phyloP scores from a whole-genome alignment of 345 rosid genomes.

The Brassica nigra region DNA sequence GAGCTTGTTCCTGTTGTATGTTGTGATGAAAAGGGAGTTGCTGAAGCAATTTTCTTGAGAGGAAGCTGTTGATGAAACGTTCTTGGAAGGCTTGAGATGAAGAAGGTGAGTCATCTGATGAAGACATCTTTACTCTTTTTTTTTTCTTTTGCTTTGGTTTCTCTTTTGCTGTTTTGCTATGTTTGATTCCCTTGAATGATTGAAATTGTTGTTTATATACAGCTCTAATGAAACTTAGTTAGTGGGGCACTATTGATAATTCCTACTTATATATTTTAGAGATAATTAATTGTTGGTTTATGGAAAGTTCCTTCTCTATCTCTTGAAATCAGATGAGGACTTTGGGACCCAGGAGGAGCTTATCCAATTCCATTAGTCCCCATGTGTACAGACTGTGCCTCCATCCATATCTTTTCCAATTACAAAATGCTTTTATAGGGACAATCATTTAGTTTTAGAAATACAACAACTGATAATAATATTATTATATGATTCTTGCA shows the following conservation, averaged over 20 bases:
- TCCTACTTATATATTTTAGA: slow-evolving; percentile 5
- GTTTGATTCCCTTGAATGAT: slow-evolving; percentile 36
- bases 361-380: slow-evolving; percentile 36
- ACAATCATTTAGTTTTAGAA: slow-evolving; percentile 27
- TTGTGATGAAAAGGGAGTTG: slow-evolving; percentile 37
- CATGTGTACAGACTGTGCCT: slow-evolving; percentile 26
- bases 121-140: slow-evolving; percentile 26
- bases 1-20: slow-evolving; percentile 32
- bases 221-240: slow-evolving; percentile 20
- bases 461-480: slow-evolving; percentile 4
- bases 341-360: slow-evolving; percentile 43
- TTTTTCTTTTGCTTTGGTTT: not conserved
- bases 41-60: slow-evolving; percentile 46
- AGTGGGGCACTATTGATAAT: slow-evolving; percentile 14
- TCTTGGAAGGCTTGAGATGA: slow-evolving; percentile 39
- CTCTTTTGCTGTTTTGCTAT: slow-evolving; percentile 1
- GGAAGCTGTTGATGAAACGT: slow-evolving; percentile 5
- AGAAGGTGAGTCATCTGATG: slow-evolving; percentile 21
- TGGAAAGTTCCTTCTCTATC: slow-evolving; percentile 28
- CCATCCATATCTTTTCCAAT: slow-evolving; percentile 34
- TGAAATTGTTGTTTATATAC: slow-evolving; percentile 32
- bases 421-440: slow-evolving; percentile 28
- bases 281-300: slow-evolving; percentile 29
- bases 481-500: not conserved
- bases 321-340: slow-evolving; percentile 15